Evolutionary conservation across 2,329 filamentous ascomycete genomes (phyloP).

Genomic region (Teratosphaeriaceae sp.): DNA sequence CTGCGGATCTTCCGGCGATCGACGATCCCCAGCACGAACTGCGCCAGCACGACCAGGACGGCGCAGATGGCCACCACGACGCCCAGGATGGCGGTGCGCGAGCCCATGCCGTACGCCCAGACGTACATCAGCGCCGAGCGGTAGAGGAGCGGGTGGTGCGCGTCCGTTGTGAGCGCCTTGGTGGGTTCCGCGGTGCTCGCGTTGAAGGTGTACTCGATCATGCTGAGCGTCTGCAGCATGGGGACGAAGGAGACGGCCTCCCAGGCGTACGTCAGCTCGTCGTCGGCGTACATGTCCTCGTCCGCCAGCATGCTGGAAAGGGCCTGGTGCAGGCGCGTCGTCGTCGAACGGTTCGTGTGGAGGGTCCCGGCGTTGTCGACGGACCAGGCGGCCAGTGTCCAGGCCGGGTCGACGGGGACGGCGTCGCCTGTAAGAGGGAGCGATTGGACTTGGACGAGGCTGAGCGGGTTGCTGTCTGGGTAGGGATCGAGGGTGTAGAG

Average conservation of each 20-base stretch:
- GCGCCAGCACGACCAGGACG: conserved; percentile 12
- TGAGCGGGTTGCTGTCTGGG: conserved; percentile 14
- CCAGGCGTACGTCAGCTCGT: neutral
- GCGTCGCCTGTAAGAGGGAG: conserved; percentile 5
- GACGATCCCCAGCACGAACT: conserved; percentile 14
- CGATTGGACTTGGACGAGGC: conserved; percentile 12
- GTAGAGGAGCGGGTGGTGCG: conserved; percentile 3
- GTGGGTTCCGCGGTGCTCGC: neutral
- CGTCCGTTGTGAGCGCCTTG: neutral
- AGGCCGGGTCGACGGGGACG: conserved; percentile 18
- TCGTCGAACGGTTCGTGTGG: conserved; percentile 4
- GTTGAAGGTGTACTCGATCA: conserved; percentile 17
- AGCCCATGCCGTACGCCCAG: conserved; percentile 18
- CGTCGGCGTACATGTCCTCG: neutral
- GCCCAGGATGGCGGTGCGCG: conserved; percentile 18
- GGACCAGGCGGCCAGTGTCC: conserved; percentile 24
- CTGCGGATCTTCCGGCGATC: conserved; percentile 12
- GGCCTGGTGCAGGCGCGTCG: neutral
- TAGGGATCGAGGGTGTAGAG: conserved; percentile 20
- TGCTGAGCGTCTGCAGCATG: conserved; percentile 13
- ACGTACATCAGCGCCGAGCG: conserved; percentile 16
- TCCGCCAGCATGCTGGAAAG: neutral
- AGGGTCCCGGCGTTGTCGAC: conserved; percentile 10
- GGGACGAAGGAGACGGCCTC: conserved; percentile 7
- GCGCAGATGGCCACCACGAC: conserved; percentile 13